Evolutionary conservation across 108 stramenopile species (phyloP), one percentile per base, ranked within the genome.

Genomic region (Nitzschia sp.): DNA sequence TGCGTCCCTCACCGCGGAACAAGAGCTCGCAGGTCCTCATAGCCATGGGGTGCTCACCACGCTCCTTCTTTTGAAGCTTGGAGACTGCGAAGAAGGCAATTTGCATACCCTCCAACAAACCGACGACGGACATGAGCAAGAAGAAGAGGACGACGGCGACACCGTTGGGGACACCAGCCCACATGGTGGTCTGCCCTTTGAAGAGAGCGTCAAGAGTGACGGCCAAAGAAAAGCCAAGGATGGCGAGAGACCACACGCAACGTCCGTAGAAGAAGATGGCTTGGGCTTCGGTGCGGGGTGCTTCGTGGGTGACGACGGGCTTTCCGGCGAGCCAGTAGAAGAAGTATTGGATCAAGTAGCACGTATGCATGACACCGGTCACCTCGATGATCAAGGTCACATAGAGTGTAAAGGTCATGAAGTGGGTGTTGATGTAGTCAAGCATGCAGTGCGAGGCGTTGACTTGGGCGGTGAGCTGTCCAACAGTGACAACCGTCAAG

Each of bases 381-480:
- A 63, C 64, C 68, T 91, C 90, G 45, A 90, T 76, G 35, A 26
- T 31, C 67, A 85, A 66, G 69, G 86, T 74, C n/a, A 76, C 64
- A 70, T 72, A 91, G 72, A 59, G 47, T 45, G 91, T 88, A 64
- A 84, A 82, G 59, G 80, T 65, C 72, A 83, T 76, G 58, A 86
- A 86, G 71, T 81, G 80, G 57, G 75, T 89, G 77, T 92, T 89
- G 84, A 88, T 85, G 69, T 85, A 92, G 72, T 92, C 91, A 62
- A 92, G 83, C 91, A 89, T 87, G 59, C 85, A 83, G 50, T 77
- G 69, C 11, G 74, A 68, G 36, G 88, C 85, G 45, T 74, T 74
- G 64, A 93, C 89, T 55, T 93, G 88, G 21, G 92, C 67, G 41
- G 79, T 83, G 64, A 93, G 81, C 70, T 93, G 92, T 34, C 92